Conservation (phyloP, 2,329 filamentous ascomycete genomes). For the Ophiostoma quercus region DNA sequence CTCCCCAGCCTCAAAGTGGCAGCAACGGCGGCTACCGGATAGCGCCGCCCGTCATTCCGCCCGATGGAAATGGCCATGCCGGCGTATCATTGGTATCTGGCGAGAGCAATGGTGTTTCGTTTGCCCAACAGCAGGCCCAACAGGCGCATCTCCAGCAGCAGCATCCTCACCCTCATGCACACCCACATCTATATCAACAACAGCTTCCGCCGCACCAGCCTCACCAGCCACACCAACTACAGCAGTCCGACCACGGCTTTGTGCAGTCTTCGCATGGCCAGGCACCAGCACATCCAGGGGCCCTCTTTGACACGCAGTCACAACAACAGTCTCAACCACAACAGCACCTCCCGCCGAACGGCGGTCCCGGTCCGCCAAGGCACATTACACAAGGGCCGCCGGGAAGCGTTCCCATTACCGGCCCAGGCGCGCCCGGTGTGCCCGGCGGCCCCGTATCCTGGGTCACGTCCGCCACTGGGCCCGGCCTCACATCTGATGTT, state of each 20-base stretch:
- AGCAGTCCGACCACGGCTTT: neutral
- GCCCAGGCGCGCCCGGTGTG: neutral
- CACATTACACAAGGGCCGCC: neutral
- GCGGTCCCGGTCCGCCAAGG: neutral
- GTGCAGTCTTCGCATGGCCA: neutral
- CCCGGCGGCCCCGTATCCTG: neutral
- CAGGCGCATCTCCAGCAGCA: neutral
- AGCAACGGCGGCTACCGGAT: neutral
- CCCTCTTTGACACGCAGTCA: neutral
- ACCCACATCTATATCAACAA: neutral
- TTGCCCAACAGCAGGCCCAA: neutral
- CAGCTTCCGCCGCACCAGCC: constrained; percentile 9
- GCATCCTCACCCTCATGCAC: neutral
- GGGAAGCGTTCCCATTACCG: neutral
- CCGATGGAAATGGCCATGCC: neutral
- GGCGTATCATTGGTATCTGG: neutral
- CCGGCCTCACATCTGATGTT: constrained; percentile 14
- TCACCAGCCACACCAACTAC: constrained; percentile 12
- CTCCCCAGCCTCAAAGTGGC: neutral
- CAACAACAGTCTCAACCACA: neutral
- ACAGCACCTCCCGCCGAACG: neutral
- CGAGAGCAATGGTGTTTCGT: neutral
- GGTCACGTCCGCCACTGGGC: constrained; percentile 1
- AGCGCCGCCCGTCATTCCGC: neutral
- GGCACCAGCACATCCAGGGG: neutral